phyloP scores from a whole-genome alignment of 108 stramenopile species.

The Pseudonitzschia multiseries region DNA sequence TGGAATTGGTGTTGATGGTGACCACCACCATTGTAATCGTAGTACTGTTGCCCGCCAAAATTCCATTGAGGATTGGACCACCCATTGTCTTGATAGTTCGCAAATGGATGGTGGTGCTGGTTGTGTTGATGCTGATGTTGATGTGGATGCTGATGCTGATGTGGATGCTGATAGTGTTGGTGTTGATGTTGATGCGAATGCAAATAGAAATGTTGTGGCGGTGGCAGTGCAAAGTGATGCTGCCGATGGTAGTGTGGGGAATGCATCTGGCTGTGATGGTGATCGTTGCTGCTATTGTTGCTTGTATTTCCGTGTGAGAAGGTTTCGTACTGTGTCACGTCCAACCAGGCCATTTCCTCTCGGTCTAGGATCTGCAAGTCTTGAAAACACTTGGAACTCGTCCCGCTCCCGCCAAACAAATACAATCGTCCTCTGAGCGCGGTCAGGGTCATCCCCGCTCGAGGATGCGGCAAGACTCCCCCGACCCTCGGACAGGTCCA shows the following conservation, averaged over 20 bases:
- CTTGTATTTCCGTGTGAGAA: constrained; percentile 7
- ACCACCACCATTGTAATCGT: constrained; percentile 17
- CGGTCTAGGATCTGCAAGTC: constrained; percentile 92
- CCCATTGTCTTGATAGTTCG: constrained; percentile 13
- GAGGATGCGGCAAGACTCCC: constrained; percentile 84
- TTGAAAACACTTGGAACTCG: constrained; percentile 87
- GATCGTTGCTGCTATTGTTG: constrained; percentile 19
- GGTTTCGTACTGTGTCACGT: constrained; percentile 65
- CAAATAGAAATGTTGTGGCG: neutral
- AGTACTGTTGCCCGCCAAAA: neutral
- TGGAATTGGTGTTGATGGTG: constrained; percentile 13
- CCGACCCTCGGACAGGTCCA: constrained; percentile 79
- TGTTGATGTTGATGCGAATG: constrained; percentile 1
- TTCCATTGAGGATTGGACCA: constrained; percentile 16
- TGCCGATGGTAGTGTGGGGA: constrained; percentile 10
- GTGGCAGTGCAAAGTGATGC: neutral
- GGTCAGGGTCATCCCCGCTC: constrained; percentile 93
- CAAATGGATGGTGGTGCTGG: constrained; percentile 9
- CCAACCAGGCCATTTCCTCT: constrained; percentile 56
- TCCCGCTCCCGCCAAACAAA: constrained; percentile 90
- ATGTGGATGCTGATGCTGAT: neutral
- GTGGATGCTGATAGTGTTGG: constrained; percentile 4
- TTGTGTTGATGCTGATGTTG: neutral
- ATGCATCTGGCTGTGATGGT: constrained; percentile 12
- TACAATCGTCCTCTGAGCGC: constrained; percentile 82